Conservation (phyloP, 2,329 filamentous ascomycete genomes). For the Blastomyces gilchristii region DNA sequence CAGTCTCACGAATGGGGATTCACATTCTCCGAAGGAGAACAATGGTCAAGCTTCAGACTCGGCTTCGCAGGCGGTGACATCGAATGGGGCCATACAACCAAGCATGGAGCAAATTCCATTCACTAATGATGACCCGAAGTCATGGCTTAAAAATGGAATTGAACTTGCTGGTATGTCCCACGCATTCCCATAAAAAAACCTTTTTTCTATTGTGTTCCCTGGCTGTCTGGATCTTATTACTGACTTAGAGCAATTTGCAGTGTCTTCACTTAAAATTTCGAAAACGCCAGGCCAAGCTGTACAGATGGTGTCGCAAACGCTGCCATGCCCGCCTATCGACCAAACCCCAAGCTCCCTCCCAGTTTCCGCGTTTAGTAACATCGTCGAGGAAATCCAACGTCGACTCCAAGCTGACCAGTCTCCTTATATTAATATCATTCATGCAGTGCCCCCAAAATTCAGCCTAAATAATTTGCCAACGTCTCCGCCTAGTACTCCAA, state of each 20-base stretch:
- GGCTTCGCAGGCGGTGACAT: neutral
- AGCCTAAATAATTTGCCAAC: conserved; percentile 52
- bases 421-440: conserved; percentile 54
- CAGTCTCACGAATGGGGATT: neutral
- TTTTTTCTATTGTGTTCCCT: neutral
- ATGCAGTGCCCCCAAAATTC: conserved; percentile 53
- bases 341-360: conserved; percentile 9
- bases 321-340: conserved; percentile 46
- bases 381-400: conserved; percentile 48
- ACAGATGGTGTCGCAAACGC: conserved; percentile 50
- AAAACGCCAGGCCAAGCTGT: conserved; percentile 34
- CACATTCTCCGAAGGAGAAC: neutral
- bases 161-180: conserved; percentile 7
- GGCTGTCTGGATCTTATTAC: neutral
- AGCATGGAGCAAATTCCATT: neutral
- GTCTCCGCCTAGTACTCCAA: conserved; percentile 52
- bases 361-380: conserved; percentile 39
- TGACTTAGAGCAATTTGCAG: conserved; percentile 16
- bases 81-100: neutral
- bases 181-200: too few relatives aligned
- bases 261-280: conserved; percentile 31
- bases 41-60: neutral
- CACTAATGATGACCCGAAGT: neutral
- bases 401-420: conserved; percentile 42
- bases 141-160: conserved; percentile 8